phyloP scores from a whole-genome alignment of 2,329 filamentous ascomycete species.

The Colletotrichum neosansevieriae region DNA sequence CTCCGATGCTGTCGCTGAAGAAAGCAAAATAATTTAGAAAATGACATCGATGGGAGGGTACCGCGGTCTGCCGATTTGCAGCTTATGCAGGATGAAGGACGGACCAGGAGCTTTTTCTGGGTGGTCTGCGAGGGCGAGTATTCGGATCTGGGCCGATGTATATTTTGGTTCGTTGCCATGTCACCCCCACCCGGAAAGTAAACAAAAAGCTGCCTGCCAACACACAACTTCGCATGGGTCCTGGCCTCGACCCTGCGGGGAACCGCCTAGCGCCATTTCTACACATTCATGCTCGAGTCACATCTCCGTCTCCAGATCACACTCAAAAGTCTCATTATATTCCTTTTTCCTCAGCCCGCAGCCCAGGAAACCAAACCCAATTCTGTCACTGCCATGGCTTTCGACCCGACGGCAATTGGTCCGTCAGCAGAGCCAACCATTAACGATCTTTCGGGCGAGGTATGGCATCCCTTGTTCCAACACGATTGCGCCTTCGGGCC shows the following conservation, averaged over 20 bases:
- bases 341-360: conserved; percentile 18
- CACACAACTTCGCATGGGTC: conserved; percentile 33
- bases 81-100: conserved; percentile 37
- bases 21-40: conserved; percentile 5
- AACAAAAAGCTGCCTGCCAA: conserved; percentile 39
- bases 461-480: conserved; percentile 67
- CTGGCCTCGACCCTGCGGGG: conserved; percentile 21
- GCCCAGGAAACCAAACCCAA: conserved; percentile 23
- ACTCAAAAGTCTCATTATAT: conserved; percentile 16
- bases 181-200: conserved; percentile 41
- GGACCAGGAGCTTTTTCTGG: conserved; percentile 36
- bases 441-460: conserved; percentile 49
- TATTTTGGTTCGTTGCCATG: conserved; percentile 40
- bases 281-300: conserved; percentile 35
- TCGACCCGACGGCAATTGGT: conserved; percentile 50
- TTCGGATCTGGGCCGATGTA: conserved; percentile 21
- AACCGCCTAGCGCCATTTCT: conserved; percentile 22
- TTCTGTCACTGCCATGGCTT: conserved; percentile 46
- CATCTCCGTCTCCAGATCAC: conserved; percentile 22
- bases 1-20: conserved; percentile 27
- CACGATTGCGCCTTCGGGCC: conserved; percentile 73
- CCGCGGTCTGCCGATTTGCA: conserved; percentile 15
- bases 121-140: conserved; percentile 31
- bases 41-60: conserved; percentile 5
- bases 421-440: conserved; percentile 50